Evolutionary conservation across 768 basidiomycete genomes (phyloP).

Genomic region (Imleria badia): DNA sequence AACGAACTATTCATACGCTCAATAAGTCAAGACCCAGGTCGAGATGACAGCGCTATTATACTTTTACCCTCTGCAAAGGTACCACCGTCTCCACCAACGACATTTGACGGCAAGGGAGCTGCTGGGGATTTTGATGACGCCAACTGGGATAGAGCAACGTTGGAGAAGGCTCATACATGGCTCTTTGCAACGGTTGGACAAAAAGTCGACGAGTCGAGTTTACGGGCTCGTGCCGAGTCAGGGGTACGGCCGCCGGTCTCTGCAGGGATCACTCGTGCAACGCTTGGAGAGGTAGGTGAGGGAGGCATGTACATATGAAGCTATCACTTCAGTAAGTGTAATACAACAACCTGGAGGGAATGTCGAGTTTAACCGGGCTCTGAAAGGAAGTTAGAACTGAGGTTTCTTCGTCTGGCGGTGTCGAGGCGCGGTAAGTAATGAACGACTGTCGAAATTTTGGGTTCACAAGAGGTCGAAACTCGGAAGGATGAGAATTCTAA

Average conservation of each 20-base stretch:
- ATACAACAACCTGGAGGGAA: background rate
- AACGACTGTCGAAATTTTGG: too few species aligned
- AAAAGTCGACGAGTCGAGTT: conserved; percentile 5
- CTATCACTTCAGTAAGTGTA: background rate
- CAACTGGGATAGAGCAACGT: conserved; percentile 35
- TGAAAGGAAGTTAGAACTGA: background rate
- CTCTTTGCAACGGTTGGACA: conserved; percentile 37
- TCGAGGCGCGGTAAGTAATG: too few species aligned
- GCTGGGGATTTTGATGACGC: conserved; percentile 25
- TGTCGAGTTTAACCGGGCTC: too few species aligned
- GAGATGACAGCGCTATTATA: conserved; percentile 26
- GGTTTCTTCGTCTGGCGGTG: background rate
- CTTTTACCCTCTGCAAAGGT: conserved; percentile 51
- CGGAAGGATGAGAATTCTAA: too few species aligned
- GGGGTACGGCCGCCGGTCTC: conserved; percentile 1
- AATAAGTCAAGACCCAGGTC: background rate
- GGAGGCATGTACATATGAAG: conserved; percentile 52
- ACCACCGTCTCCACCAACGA: conserved; percentile 40
- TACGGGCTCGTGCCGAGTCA: conserved; percentile 11
- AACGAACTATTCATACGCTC: conserved; percentile 20
- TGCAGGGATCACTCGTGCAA: conserved; percentile 7
- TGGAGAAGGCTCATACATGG: conserved; percentile 38
- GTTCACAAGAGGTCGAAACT: too few species aligned
- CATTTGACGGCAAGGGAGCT: conserved; percentile 33
- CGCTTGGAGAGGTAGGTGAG: conserved; percentile 40